Base-by-base conservation (phyloP, 2,329 filamentous ascomycete species). In the Rasamsonia emersonii region DNA sequence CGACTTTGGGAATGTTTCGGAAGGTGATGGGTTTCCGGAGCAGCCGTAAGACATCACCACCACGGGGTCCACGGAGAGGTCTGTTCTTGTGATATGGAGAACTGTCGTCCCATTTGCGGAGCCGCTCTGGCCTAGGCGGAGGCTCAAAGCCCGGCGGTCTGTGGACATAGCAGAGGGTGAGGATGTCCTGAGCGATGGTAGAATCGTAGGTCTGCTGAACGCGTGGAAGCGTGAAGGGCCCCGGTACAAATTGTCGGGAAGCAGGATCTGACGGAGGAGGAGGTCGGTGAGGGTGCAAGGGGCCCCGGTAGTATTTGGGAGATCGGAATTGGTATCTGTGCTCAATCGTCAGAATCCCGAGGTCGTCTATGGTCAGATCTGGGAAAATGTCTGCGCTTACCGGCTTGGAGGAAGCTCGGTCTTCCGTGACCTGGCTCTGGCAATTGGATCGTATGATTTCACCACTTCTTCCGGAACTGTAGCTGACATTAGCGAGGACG, bases 41-140 rank as follows among this genome's bases (percentile, higher is more conserved):
- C 11, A 69, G 54, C 4, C 62, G 62, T 27, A 69, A 49, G 11
- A 65, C 60, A 41, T 84, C 77, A 43, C 77, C 75, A 43, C 91
- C 91, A 50, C 89, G 75, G 4, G 91, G 91, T 1, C 81, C 84
- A 42, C 91, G 79, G 44, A 84, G 75, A 4, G 84, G 82, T 48
- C 91, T 75, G 61, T 93, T 93, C 66, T 86, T 85, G 70, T 88
- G 88, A 65, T 98, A 98, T 2, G 89, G 91, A 5, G 85, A 93
- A 32, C 81, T 83, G 47, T 81, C 88, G 39, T 89, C 82, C 91
- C 91, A 98, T 48, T 73, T 65, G 36, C 91, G 77, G 46, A 96
- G 66, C 41, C 84, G 77, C 39, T 85, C 75, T 2, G 67, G 61
- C 51, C 71, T 71, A 32, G 68, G 45, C 11, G 70, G 63, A 8